Evolutionary conservation across 2,329 filamentous ascomycete species (phyloP).

Genomic region (Neopestalotiopsis rosae): DNA sequence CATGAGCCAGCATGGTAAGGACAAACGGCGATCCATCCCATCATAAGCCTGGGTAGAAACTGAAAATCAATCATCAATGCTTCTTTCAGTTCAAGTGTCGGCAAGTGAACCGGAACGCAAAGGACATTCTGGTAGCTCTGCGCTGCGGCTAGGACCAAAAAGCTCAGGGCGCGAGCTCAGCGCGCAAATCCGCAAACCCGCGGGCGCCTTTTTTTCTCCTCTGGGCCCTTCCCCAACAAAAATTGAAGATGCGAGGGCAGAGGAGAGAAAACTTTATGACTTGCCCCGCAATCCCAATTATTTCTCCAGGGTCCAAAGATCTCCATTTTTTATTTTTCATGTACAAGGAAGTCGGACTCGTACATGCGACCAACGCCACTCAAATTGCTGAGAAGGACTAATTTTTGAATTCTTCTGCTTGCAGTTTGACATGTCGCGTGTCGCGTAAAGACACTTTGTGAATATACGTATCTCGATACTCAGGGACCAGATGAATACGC

Average conservation of each 20-base stretch:
- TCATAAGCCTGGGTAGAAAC: background rate
- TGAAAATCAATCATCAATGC: no score
- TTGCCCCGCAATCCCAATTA: constrained; percentile 9
- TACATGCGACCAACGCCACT: background rate
- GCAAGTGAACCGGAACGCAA: background rate
- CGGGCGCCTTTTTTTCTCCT: background rate
- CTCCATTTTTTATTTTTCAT: background rate
- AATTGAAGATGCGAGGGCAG: background rate
- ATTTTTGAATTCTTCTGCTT: no score
- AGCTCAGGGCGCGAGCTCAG: background rate
- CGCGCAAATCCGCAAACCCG: background rate
- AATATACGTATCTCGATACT: no score
- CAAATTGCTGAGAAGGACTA: no score
- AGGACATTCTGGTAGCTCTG: background rate
- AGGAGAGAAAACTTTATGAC: background rate
- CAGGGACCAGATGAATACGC: no score
- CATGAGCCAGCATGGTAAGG: background rate
- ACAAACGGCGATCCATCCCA: background rate
- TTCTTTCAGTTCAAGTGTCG: background rate
- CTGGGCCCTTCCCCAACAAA: constrained; percentile 9
- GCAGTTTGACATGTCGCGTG: no score
- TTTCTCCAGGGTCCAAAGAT: constrained; percentile 4
- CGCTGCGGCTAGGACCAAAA: background rate
- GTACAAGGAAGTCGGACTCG: background rate
- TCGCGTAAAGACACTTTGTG: no score